phyloP scores from a whole-genome alignment of 805 yeast species.

The Kazachstania psychrophila region DNA sequence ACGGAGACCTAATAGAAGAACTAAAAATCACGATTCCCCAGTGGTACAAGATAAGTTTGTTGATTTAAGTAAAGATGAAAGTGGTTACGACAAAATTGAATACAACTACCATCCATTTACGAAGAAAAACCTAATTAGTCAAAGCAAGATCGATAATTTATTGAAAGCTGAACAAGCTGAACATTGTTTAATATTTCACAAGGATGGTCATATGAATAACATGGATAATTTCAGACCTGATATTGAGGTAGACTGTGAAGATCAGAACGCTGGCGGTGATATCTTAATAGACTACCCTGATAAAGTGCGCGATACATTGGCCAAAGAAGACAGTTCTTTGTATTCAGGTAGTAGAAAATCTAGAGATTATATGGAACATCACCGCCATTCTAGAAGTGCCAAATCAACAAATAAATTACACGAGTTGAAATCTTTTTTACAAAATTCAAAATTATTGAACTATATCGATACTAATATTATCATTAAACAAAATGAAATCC shows the following conservation, averaged over 20 bases:
- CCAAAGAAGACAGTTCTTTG: neutral
- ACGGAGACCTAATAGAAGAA: slow-evolving; percentile 9
- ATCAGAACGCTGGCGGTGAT: slow-evolving; percentile 2
- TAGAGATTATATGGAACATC: neutral
- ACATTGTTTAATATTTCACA: slow-evolving; percentile 26
- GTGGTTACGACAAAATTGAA: slow-evolving; percentile 1
- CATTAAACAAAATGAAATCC: slow-evolving; percentile 4
- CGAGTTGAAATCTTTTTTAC: slow-evolving; percentile 4
- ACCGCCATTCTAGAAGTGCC: neutral
- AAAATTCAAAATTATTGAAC: slow-evolving; percentile 2
- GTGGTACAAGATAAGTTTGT: neutral
- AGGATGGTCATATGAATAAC: slow-evolving; percentile 8
- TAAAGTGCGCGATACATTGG: neutral
- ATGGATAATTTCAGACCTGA: slow-evolving; percentile 20
- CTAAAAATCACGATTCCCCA: neutral
- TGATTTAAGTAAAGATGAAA: neutral
- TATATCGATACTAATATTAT: slow-evolving; percentile 4
- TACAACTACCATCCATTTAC: slow-evolving; percentile 21
- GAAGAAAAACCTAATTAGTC: slow-evolving; percentile 15
- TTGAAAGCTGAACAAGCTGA: slow-evolving; percentile 22
- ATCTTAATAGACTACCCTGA: slow-evolving; percentile 4
- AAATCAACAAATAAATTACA: neutral
- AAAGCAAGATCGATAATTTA: slow-evolving; percentile 15
- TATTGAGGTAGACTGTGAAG: slow-evolving; percentile 18
- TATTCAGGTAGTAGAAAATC: neutral